Evolutionary conservation across 2,329 filamentous ascomycete genomes (phyloP).

Genomic region (Diplodia scrobiculata): DNA sequence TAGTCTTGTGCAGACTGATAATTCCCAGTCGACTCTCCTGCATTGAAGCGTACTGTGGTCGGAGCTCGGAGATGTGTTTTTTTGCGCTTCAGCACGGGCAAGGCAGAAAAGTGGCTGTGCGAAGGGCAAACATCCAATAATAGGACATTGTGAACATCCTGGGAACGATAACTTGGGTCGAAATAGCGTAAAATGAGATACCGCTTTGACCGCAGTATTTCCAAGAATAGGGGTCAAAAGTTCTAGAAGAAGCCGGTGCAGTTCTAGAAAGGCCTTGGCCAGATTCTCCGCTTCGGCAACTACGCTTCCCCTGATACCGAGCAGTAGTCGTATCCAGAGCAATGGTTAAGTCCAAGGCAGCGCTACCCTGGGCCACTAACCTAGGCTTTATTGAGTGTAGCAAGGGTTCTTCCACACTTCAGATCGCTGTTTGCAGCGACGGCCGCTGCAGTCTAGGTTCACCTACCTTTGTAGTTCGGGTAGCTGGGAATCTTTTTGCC

Average conservation of each 20-base stretch:
- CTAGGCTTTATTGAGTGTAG: neutral
- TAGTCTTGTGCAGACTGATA: neutral
- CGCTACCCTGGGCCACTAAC: neutral
- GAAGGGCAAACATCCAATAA: no score
- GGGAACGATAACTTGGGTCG: no score
- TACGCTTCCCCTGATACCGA: neutral
- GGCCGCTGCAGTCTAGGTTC: neutral
- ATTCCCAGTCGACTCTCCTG: neutral
- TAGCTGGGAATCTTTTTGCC: neutral
- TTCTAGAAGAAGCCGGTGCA: no score
- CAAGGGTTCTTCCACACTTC: neutral
- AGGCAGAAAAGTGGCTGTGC: no score
- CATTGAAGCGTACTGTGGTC: no score
- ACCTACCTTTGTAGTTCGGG: neutral
- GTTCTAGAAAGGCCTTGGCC: neutral
- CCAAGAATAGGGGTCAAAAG: no score
- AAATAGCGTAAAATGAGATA: no score
- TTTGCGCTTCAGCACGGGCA: no score
- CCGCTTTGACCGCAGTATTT: no score
- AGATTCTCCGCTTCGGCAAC: neutral
- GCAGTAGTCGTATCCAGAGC: neutral
- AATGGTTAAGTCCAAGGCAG: neutral
- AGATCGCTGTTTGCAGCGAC: neutral
- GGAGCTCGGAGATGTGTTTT: no score
- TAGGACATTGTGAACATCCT: no score